Evolutionary conservation across 2,329 filamentous ascomycete genomes (phyloP), one percentile per base, ranked within the genome.

Genomic region (Cercospora beticola): DNA sequence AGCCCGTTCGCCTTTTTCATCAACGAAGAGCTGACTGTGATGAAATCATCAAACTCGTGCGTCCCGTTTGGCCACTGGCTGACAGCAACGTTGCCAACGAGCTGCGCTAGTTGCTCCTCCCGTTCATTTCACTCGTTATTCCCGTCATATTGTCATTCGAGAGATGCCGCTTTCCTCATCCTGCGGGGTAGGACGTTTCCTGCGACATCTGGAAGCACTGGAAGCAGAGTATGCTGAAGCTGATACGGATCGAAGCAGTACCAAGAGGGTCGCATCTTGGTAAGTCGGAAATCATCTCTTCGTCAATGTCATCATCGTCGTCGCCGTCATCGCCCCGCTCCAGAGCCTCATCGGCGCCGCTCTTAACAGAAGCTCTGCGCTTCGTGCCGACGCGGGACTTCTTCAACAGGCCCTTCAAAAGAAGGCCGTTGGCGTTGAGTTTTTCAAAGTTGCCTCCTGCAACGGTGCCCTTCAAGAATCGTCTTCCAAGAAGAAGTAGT

Each of bases 401-500:
- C 56, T 61, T 64, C 62, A 64, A n/a, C 62, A 67, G 59, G 26
- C 49, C 36, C 62, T 67, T 65, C 33, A 21, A 43, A 12, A 54
- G 62, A 49, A 63, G 46, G 64, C 31, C 43, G 62, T 57, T 49
- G 63, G 62, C 65, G 64, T 65, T 36, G 63, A 64, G 26, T 12
- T 64, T 52, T 33, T 64, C 52, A 58, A 26, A 56, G 52, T 43
- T 57, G 62, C 49, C 62, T 54, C 62, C 61, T 52, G 43, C 61
- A 36, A 56, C 43, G 43, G 18, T 30, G 43, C 43, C 86, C 85
- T 92, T 89, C 84, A 90, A 83, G 83, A 87, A 79, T 89, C 86
- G 78, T 97, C 94, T 81, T 98, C 94, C 81, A 98, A 82, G 91
- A 98, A 98, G 90, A 97, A 97, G 90, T 91, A 99, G 84, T 98